Conservation (phyloP, 1,139 yeast genomes). For the Suhomyces yuchorum region DNA sequence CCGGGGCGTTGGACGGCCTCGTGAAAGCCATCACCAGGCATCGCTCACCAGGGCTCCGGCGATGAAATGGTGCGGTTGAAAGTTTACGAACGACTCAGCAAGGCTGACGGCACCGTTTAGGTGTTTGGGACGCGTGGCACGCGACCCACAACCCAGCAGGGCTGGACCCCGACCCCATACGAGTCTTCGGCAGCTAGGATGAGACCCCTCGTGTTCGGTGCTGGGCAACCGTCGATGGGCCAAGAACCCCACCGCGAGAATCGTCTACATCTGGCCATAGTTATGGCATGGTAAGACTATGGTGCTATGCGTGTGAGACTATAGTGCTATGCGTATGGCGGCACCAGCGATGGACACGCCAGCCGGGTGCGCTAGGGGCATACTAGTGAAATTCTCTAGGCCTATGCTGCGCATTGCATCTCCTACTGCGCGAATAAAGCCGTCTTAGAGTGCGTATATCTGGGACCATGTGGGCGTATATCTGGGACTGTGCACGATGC, state of each 20-base stretch:
- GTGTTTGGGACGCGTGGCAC: no score
- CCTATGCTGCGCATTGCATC: no score
- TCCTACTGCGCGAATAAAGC: no score
- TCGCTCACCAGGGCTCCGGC: background rate
- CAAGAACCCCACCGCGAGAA: background rate
- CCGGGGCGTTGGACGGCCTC: no score
- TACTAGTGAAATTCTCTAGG: no score
- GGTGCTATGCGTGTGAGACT: no score
- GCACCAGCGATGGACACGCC: no score
- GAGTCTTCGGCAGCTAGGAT: background rate
- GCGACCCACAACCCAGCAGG: background rate
- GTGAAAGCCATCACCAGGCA: background rate
- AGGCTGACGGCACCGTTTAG: background rate
- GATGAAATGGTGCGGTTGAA: background rate
- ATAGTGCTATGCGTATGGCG: no score
- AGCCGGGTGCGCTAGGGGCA: no score
- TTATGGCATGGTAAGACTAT: no score
- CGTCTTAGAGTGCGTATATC: slow-evolving; percentile 4
- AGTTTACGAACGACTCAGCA: background rate
- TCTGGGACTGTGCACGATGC: background rate
- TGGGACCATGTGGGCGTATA: no score
- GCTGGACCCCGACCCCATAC: background rate
- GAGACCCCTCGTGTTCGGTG: background rate
- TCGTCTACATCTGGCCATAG: background rate
- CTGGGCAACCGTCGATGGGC: background rate